These are phyloP conservation scores for Porogramme epimiltina DNA, from an alignment of 1,284 basidiomycete genomes.

Conservation along the genomic window DNA sequence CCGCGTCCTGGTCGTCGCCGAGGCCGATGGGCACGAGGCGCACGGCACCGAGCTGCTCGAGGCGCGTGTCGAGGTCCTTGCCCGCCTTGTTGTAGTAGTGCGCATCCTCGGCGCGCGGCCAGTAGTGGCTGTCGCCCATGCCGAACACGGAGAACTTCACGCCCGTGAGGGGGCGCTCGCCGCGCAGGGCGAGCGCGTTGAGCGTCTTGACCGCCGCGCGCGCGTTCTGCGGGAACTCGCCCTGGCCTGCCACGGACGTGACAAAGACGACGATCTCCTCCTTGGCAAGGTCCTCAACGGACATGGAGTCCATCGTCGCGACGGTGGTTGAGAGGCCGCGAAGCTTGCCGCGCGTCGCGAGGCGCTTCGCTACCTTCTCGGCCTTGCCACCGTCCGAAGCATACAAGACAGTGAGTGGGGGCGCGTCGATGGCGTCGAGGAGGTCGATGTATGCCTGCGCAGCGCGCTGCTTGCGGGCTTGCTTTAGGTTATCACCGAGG, in stretches of 20 bases:
- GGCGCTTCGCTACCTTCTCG: slow-evolving; percentile 93
- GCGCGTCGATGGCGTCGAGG: slow-evolving; percentile 85
- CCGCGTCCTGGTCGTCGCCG: slow-evolving; percentile 97
- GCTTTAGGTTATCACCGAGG: slow-evolving; percentile 83
- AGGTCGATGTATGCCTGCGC: slow-evolving; percentile 88
- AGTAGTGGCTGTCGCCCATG: slow-evolving; percentile 99
- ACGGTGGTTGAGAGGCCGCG: slow-evolving; percentile 82
- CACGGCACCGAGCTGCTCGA: slow-evolving; percentile 77
- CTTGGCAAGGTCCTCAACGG: slow-evolving; percentile 71
- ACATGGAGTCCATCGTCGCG: slow-evolving; percentile 75
- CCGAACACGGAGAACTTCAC: slow-evolving; percentile 87
- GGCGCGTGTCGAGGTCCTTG: slow-evolving; percentile 85
- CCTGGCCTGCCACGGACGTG: slow-evolving; percentile 98
- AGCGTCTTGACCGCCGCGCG: slow-evolving; percentile 88
- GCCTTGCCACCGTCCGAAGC: slow-evolving; percentile 95
- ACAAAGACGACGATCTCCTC: slow-evolving; percentile 89
- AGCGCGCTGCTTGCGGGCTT: slow-evolving; percentile 83
- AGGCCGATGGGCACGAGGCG: slow-evolving; percentile 79
- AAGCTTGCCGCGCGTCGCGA: slow-evolving; percentile 82
- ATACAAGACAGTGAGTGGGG: slow-evolving; percentile 87
- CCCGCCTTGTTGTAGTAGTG: slow-evolving; percentile 98
- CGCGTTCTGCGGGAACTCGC: slow-evolving; percentile 97
- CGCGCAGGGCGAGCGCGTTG: slow-evolving; percentile 63
- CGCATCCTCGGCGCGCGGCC: slow-evolving; percentile 95
- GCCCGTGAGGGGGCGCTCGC: slow-evolving; percentile 58